These are phyloP conservation scores for Magnolia sinica DNA, from an alignment of 164 flowering plant genomes.

Conservation along the genomic window DNA sequence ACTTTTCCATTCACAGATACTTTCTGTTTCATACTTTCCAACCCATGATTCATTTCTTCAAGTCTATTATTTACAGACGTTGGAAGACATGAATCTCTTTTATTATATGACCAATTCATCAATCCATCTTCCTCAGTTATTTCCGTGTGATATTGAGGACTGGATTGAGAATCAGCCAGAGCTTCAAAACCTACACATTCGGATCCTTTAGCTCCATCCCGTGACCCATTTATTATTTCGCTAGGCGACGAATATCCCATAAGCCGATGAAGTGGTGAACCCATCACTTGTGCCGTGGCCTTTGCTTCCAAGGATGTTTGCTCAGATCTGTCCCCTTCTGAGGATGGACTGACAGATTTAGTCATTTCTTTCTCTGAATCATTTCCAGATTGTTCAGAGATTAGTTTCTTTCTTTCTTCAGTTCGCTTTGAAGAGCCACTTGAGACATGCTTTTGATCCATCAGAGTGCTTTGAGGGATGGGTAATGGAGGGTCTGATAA, in stretches of 20 bases:
- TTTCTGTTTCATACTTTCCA: constrained; percentile 31
- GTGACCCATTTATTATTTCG: constrained; percentile 6
- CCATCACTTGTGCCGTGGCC: neutral
- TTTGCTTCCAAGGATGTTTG: neutral
- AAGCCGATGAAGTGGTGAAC: constrained; percentile 66
- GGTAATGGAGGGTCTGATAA: constrained; percentile 11
- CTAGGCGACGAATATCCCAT: constrained; percentile 78
- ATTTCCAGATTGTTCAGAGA: neutral
- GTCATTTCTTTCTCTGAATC: neutral
- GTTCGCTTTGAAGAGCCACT: constrained; percentile 13
- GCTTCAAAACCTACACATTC: neutral
- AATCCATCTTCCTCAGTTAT: constrained; percentile 27
- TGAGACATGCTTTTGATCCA: constrained; percentile 12
- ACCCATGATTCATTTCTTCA: constrained; percentile 36
- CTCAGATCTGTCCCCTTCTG: neutral
- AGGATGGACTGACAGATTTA: neutral
- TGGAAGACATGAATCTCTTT: constrained; percentile 40
- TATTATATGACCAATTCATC: constrained; percentile 24
- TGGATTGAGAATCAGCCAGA: neutral
- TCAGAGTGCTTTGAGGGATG: constrained; percentile 3
- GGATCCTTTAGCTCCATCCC: neutral
- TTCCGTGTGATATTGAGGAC: constrained; percentile 34
- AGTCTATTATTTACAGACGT: constrained; percentile 46
- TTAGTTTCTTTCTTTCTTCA: constrained; percentile 3
- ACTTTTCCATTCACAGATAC: constrained; percentile 55